A percentile compares a stretch with the other conserved stretches of the same genome.
Conservation (phyloP, 2,329 filamentous ascomycete species). For the Graphiopsis chlorocephala region DNA sequence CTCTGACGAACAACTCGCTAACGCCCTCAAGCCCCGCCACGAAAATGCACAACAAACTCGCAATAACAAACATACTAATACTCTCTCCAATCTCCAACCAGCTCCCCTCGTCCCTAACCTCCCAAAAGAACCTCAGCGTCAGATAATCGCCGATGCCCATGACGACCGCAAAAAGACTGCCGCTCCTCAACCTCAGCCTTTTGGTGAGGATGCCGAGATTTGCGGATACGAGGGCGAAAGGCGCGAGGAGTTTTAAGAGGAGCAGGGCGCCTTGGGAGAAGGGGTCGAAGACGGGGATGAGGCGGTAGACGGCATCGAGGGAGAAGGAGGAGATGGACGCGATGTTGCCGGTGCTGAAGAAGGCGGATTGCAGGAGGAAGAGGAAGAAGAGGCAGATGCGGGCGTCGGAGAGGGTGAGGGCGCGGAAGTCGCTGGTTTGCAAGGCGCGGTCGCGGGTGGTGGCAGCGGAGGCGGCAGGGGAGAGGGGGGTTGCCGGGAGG, state of each 20-base stretch:
- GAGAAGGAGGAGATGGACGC: conserved; percentile 92
- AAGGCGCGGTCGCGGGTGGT: conserved; percentile 32
- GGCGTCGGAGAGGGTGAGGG: conserved; percentile 76
- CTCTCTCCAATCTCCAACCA: conserved; percentile 98
- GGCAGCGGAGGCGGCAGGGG: conserved; percentile 36
- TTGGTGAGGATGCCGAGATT: conserved; percentile 92
- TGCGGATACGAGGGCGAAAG: conserved; percentile 87
- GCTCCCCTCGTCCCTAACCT: conserved; percentile 91
- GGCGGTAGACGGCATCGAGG: conserved; percentile 80
- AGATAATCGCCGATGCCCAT: conserved; percentile 89
- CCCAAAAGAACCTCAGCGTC: conserved; percentile 96
- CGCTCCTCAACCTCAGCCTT: conserved; percentile 77
- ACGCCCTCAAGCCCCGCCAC: conserved; percentile 83
- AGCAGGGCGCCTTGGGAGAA: conserved; percentile 87
- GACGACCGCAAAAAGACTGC: conserved; percentile 88
- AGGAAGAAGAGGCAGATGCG: conserved; percentile 94
- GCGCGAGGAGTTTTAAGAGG: conserved; percentile 85
- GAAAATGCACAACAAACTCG: conserved; percentile 84
- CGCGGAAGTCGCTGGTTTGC: conserved; percentile 52
- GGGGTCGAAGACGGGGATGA: conserved; percentile 89
- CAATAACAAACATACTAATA: conserved; percentile 93
- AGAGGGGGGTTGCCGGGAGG: conserved; percentile 30
- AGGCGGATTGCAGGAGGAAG: conserved; percentile 88
- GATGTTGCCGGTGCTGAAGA: conserved; percentile 96
- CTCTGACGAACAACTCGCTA: conserved; percentile 77